These are phyloP conservation scores for Serendipita indica DNA, from an alignment of 768 basidiomycete species.

Conservation along the genomic window DNA sequence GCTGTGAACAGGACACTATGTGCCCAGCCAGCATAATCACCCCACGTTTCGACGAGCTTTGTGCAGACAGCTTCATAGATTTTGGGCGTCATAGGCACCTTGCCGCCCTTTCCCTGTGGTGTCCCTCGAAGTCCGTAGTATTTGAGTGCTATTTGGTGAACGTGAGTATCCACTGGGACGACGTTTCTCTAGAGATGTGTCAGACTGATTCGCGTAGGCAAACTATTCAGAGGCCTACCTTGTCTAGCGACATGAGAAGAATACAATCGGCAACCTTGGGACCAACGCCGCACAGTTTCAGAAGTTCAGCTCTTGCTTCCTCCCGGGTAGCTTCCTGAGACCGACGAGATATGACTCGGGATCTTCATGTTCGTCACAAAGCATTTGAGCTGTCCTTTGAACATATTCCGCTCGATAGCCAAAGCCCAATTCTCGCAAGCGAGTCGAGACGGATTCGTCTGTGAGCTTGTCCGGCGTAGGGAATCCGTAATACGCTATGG, in stretches of 20 bases:
- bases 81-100: constrained; percentile 46
- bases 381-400: constrained; percentile 64
- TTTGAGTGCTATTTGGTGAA: constrained; percentile 74
- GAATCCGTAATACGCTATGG: constrained; percentile 57
- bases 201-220: neutral
- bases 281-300: constrained; percentile 82
- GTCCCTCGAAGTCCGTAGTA: constrained; percentile 51
- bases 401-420: constrained; percentile 92
- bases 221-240: constrained; percentile 31
- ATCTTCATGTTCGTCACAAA: constrained; percentile 46
- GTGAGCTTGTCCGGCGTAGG: constrained; percentile 62
- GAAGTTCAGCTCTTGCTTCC: constrained; percentile 56
- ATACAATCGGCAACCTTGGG: constrained; percentile 95
- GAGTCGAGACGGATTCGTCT: constrained; percentile 38
- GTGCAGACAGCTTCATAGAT: constrained; percentile 58
- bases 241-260: constrained; percentile 81
- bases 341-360: constrained; percentile 46
- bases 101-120: constrained; percentile 27
- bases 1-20: constrained; percentile 62
- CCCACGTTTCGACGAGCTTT: constrained; percentile 56
- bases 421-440: constrained; percentile 74
- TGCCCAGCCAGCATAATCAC: constrained; percentile 78
- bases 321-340: constrained; percentile 33
- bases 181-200: constrained; percentile 47
- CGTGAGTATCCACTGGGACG: constrained; percentile 92